Evolutionary conservation across 2,329 filamentous ascomycete genomes (phyloP), one percentile per base, ranked within the genome.

Genomic region (Pseudogymnoascus sp.): DNA sequence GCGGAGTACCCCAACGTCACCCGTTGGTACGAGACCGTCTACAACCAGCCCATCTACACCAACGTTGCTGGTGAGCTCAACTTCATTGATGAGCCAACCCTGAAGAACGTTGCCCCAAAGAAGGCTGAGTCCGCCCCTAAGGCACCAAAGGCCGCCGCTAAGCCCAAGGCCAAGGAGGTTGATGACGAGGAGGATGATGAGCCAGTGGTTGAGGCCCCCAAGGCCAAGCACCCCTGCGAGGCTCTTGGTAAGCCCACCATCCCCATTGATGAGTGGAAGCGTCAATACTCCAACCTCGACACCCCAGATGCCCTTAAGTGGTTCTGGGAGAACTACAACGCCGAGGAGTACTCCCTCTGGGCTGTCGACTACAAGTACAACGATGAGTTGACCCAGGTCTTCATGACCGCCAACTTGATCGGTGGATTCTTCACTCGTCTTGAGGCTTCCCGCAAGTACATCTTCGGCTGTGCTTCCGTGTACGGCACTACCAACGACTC

Each of bases 341-440:
- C 95, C 72, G 89, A 92, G 70, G 95, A 99, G 81, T 99, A 95
- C 86, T 96, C 92, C 64, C 81, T 99, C 78, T 99, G 92, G 92
- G 87, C 86, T 78, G 82, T 93, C 73, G 89, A 93, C 80, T 99
- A 96, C 88, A 97, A 96, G 88, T 99, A 99, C 86, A 96, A 97
- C 80, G 88, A 96, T 67, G 95, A 99, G 87, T 86, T 99, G 71
- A 97, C 92, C 76, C 83, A 95, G 79, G 90, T 90, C 75, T 99
- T 99, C 90, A 99, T 99, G 95, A 93, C 92, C 73, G 91, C 90
- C 85, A 99, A 99, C 87, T 83, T 98, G 79, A 93, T 99, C 77
- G 93, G 90, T 80, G 95, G 95, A 78, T 96, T 99, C 87, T 96
- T 97, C 83, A 85, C 87, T 78, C 95, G 95, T 84, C 91, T 99